Conservation (phyloP, 2,329 filamentous ascomycete species). For the Didymella keratinophila region DNA sequence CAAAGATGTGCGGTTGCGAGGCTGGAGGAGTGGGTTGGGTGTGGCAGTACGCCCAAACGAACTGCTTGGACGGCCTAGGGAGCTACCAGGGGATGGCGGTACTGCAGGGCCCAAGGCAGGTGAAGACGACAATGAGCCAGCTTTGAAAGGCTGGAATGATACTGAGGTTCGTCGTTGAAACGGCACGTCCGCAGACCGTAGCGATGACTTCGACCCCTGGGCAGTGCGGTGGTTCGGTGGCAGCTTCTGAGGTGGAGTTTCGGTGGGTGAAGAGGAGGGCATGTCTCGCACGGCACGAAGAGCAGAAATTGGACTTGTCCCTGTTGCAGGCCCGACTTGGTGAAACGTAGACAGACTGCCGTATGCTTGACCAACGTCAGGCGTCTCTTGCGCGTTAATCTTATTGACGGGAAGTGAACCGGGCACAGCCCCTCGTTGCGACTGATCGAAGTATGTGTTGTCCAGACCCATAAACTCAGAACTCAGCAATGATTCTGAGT, state of each 20-base stretch:
- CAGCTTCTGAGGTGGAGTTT: constrained; percentile 60
- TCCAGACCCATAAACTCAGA: constrained; percentile 93
- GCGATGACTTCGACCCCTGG: constrained; percentile 59
- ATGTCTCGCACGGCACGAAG: constrained; percentile 72
- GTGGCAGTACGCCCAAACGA: constrained; percentile 32
- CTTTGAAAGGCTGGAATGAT: constrained; percentile 95
- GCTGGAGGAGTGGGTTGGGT: constrained; percentile 53
- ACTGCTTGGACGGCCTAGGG: constrained; percentile 36
- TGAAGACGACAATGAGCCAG: constrained; percentile 90
- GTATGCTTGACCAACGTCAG: constrained; percentile 79
- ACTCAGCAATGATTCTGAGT: constrained; percentile 88
- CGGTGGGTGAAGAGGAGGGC: constrained; percentile 59
- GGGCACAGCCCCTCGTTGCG: constrained; percentile 65
- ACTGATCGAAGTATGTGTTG: constrained; percentile 82
- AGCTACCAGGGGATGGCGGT: constrained; percentile 57
- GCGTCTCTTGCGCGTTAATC: constrained; percentile 56
- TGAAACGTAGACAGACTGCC: constrained; percentile 91
- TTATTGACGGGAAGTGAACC: constrained; percentile 77
- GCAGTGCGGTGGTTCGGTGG: constrained; percentile 55
- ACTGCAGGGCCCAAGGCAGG: constrained; percentile 66
- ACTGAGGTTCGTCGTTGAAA: constrained; percentile 77
- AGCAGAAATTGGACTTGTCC: constrained; percentile 86
- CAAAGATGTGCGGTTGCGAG: constrained; percentile 74
- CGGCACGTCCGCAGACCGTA: constrained; percentile 60
- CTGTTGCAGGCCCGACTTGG: constrained; percentile 74